These are phyloP conservation scores for Schwanniomyces sp. DNA, from an alignment of 805 yeast genomes.

Conservation along the genomic window DNA sequence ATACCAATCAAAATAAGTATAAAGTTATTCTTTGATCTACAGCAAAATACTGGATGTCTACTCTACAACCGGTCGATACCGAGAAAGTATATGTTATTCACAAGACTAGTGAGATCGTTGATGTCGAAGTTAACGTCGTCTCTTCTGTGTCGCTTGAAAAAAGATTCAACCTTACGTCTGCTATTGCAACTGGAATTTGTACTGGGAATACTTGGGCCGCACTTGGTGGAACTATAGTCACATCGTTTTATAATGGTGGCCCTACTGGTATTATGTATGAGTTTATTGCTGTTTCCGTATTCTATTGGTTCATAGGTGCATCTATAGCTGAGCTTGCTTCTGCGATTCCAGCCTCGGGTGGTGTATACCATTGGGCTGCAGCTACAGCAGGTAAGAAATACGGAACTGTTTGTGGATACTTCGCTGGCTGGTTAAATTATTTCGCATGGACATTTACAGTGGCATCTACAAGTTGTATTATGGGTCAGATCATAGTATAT, in stretches of 20 bases:
- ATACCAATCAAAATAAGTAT: too few species aligned
- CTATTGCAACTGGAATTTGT: background rate
- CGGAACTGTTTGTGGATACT: background rate
- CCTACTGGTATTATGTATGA: background rate
- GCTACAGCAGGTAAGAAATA: background rate
- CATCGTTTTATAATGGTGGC: background rate
- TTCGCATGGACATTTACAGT: background rate
- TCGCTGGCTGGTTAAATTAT: background rate
- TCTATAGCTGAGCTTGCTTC: background rate
- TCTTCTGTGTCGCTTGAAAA: background rate
- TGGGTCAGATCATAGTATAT: background rate
- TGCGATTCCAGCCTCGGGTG: background rate
- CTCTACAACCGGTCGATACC: background rate
- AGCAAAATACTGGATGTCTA: background rate
- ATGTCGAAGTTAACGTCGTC: background rate
- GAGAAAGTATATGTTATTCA: background rate
- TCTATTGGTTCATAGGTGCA: background rate
- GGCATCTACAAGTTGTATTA: background rate
- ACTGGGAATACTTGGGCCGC: background rate
- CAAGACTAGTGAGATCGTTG: background rate
- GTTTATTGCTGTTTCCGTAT: background rate
- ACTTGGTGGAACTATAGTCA: background rate
- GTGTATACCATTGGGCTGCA: background rate
- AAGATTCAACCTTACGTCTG: background rate
- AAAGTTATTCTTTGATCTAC: too few species aligned